Conservation (phyloP, 768 basidiomycete genomes). For the Nevesoporus exiguus region DNA sequence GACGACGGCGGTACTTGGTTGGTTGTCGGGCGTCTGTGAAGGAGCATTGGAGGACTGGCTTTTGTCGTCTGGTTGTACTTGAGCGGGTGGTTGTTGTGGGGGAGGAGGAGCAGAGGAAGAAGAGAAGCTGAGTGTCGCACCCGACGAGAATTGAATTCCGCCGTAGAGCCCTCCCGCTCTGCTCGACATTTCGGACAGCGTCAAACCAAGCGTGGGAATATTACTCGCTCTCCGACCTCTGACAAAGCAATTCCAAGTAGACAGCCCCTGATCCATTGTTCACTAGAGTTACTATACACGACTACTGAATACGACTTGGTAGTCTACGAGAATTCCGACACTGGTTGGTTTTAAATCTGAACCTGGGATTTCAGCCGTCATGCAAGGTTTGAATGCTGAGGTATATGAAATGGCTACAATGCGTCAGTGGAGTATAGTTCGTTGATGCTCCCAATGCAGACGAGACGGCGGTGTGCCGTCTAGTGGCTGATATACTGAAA, state of each 20-base stretch:
- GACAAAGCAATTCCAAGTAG: background rate
- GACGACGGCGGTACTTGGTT: conserved; percentile 22
- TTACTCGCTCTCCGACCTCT: background rate
- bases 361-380: too few species aligned
- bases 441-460: conserved; percentile 2
- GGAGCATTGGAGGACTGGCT: conserved; percentile 16
- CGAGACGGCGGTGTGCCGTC: background rate
- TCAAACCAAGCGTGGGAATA: conserved; percentile 20
- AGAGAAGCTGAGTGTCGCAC: conserved; percentile 48
- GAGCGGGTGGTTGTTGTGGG: conserved; percentile 14
- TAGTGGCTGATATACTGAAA: conserved; percentile 96
- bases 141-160: conserved; percentile 80
- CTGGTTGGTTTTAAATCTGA: too few species aligned
- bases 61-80: conserved; percentile 19
- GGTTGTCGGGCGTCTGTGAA: conserved; percentile 23
- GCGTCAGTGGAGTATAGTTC: conserved; percentile 14
- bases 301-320: too few species aligned
- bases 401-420: too few species aligned
- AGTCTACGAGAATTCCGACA: too few species aligned
- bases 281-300: too few species aligned
- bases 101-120: conserved; percentile 37
- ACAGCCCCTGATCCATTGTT: too few species aligned
- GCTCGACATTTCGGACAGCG: conserved; percentile 55
- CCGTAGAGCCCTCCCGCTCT: conserved; percentile 84
- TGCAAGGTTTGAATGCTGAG: background rate